Percentiles rank a stretch among this genome's conserved stretches.
These are phyloP conservation scores for Epichloe festucae DNA, from an alignment of 2,329 filamentous ascomycete species.

Conservation along the genomic window DNA sequence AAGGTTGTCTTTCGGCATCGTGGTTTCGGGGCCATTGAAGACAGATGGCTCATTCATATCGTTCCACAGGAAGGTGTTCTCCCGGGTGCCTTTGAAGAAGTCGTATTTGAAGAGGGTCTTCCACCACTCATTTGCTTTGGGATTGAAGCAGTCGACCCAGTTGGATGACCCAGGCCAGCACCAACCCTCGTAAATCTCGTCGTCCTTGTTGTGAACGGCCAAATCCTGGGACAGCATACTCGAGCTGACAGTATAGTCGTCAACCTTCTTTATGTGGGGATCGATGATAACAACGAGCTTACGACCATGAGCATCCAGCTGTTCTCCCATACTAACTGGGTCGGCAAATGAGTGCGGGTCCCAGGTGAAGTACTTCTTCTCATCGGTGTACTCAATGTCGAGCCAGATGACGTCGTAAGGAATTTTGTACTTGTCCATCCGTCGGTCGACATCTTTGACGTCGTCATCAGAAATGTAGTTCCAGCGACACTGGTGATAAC, in stretches of 20 bases:
- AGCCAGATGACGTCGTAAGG: conserved; percentile 99
- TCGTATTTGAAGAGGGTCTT: conserved; percentile 75
- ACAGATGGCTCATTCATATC: conserved; percentile 99
- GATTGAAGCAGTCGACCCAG: conserved; percentile 95
- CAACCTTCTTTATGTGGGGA: conserved; percentile 91
- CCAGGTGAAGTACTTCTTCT: conserved; percentile 98
- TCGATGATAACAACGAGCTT: conserved; percentile 94
- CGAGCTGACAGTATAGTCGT: conserved; percentile 61
- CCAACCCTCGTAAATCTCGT: conserved; percentile 85
- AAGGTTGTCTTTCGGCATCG: conserved; percentile 97
- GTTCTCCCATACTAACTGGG: conserved; percentile 75
- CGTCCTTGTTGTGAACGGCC: conserved; percentile 81
- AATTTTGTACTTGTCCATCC: conserved; percentile 90
- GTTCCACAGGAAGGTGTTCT: conserved; percentile 94
- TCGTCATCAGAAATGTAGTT: conserved; percentile 97
- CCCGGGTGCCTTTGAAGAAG: conserved; percentile 70
- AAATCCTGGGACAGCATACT: conserved; percentile 76
- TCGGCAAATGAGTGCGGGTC: conserved; percentile 79
- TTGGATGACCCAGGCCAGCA: conserved; percentile 97
- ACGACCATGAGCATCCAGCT: conserved; percentile 70
- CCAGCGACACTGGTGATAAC: conserved; percentile 96
- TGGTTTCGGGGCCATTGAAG: conserved; percentile 95
- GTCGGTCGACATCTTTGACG: conserved; percentile 89
- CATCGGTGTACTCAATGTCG: conserved; percentile 94
- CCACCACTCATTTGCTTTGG: conserved; percentile 89